Evolutionary conservation across 495 filamentous ascomycete species (phyloP).

Genomic region (Aspergillus nanangensis): DNA sequence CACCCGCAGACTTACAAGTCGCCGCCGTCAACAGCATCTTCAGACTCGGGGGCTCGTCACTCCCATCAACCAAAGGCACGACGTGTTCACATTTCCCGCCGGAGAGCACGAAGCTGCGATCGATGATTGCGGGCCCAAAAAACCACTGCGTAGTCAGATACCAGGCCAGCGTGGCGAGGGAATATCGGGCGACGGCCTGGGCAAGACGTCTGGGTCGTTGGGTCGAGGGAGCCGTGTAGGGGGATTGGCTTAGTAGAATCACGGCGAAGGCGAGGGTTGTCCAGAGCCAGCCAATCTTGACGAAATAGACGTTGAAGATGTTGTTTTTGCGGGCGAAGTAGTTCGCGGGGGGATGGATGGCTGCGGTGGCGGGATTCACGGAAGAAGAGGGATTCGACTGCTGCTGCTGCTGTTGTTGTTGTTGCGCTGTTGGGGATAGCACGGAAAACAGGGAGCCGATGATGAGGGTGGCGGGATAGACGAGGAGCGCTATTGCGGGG

Average conservation of each 20-base stretch:
- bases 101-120: constrained; percentile 74
- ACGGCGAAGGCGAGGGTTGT: constrained; percentile 63
- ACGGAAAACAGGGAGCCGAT: constrained; percentile 76
- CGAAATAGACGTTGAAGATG: constrained; percentile 84
- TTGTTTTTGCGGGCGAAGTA: constrained; percentile 94
- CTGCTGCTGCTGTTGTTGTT: constrained; percentile 47
- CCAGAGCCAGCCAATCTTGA: constrained; percentile 96
- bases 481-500: constrained; percentile 38
- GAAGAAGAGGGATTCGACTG: too few relatives aligned
- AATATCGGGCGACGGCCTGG: constrained; percentile 61
- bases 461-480: constrained; percentile 74
- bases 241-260: constrained; percentile 57
- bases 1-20: constrained; percentile 80
- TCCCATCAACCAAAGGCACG: constrained; percentile 18
- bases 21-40: constrained; percentile 60
- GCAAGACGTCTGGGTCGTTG: constrained; percentile 23
- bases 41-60: constrained; percentile 24
- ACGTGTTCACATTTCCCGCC: constrained; percentile 71
- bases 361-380: too few relatives aligned
- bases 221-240: constrained; percentile 28
- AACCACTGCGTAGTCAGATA: constrained; percentile 88
- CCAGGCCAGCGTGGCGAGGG: constrained; percentile 69
- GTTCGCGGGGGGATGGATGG: constrained; percentile 47
- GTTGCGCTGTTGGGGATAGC: constrained; percentile 66
- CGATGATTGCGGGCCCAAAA: constrained; percentile 86